A percentile compares a stretch with the other conserved stretches of the same genome.
Evolutionary conservation across 2,329 filamentous ascomycete species (phyloP).

Genomic region (Botryosphaeria agaves): DNA sequence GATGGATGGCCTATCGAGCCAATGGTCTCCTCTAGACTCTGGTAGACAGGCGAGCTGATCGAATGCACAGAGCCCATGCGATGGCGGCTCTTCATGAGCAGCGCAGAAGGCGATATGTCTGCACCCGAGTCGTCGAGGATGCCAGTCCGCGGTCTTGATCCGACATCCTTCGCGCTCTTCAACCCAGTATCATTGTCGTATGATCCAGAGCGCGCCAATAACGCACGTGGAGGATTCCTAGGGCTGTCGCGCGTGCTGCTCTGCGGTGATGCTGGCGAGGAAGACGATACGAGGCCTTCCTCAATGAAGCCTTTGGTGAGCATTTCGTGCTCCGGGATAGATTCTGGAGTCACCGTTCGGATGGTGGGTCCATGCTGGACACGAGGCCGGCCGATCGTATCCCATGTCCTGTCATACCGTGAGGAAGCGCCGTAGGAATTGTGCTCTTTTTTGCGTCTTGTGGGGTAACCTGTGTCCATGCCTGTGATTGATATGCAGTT

Average conservation of each 20-base stretch:
- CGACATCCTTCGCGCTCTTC: conserved; percentile 23
- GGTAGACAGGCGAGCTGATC: conserved; percentile 35
- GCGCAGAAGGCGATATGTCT: conserved; percentile 21
- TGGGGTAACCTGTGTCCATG: too few species aligned
- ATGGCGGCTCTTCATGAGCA: conserved; percentile 35
- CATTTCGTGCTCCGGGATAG: too few species aligned
- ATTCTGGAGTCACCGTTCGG: conserved; percentile 50
- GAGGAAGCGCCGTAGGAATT: too few species aligned
- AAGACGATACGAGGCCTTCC: neutral
- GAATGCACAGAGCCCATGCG: conserved; percentile 57
- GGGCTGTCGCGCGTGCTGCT: conserved; percentile 4
- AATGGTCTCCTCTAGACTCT: conserved; percentile 22
- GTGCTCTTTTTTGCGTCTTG: too few species aligned
- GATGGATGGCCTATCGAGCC: conserved; percentile 23
- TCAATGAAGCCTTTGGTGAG: too few species aligned
- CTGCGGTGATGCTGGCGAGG: neutral
- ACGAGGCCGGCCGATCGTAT: too few species aligned
- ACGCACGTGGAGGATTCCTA: conserved; percentile 10
- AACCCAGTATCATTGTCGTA: too few species aligned
- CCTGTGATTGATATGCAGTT: too few species aligned
- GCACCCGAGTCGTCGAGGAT: conserved; percentile 29
- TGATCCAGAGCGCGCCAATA: conserved; percentile 14
- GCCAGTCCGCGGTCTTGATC: conserved; percentile 33
- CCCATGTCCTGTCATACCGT: too few species aligned
- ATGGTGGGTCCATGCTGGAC: conserved; percentile 34